Percentiles rank a stretch among this genome's conserved stretches.
These are phyloP conservation scores for Saksenaea vasiformis DNA, from an alignment of 371 early-diverging fungal genomes.

Conservation along the genomic window DNA sequence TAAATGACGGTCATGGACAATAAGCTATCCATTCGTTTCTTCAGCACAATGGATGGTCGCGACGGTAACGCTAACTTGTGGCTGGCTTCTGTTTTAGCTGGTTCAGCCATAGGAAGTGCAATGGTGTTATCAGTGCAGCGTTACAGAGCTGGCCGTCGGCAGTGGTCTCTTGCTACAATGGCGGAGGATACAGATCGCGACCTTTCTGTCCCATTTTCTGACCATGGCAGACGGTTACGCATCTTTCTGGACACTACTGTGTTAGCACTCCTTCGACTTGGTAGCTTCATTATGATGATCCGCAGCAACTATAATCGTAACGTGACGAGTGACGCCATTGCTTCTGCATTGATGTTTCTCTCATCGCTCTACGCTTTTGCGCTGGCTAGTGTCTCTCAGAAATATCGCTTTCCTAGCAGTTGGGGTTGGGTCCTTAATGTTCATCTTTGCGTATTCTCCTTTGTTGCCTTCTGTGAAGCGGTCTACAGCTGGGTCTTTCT, in stretches of 20 bases:
- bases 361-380: conserved; percentile 34
- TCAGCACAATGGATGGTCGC: background rate
- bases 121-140: conserved; percentile 17
- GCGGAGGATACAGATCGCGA: conserved; percentile 10
- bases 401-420: conserved; percentile 25
- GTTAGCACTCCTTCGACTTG: background rate
- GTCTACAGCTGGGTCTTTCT: background rate
- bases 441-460: conserved; percentile 35
- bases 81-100: conserved; percentile 10
- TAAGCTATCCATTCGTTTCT: background rate
- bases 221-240: conserved; percentile 15
- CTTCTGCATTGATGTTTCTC: conserved; percentile 10
- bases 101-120: conserved; percentile 13
- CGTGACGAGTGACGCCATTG: conserved; percentile 5
- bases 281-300: too few relatives aligned
- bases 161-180: conserved; percentile 2
- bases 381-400: conserved; percentile 24
- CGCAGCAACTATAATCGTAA: too few relatives aligned
- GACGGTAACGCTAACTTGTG: conserved; percentile 2
- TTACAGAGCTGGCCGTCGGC: conserved; percentile 6
- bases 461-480: conserved; percentile 9
- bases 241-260: conserved; percentile 12
- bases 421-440: conserved; percentile 44
- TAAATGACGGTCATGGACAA: background rate
- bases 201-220: conserved; percentile 21